Percentiles rank a stretch among this genome's conserved stretches.
These are phyloP conservation scores for Lentinula sp. DNA, from an alignment of 768 basidiomycete species.

Conservation along the genomic window DNA sequence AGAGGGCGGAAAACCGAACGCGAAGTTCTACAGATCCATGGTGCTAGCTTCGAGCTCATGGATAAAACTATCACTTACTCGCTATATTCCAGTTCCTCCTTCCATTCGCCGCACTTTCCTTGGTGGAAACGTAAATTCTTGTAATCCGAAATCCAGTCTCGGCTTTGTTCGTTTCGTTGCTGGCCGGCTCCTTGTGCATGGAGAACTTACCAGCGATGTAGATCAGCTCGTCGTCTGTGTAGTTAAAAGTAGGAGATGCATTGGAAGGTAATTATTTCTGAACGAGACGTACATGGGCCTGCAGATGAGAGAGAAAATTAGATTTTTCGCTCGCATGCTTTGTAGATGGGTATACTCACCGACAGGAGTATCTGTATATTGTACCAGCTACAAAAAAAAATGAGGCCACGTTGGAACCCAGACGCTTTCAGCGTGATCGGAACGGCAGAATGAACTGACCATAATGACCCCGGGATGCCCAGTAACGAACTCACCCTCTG, in stretches of 20 bases:
- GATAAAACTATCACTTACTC: slow-evolving; percentile 13
- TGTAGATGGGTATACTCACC: slow-evolving; percentile 14
- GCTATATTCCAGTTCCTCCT: slow-evolving; percentile 29
- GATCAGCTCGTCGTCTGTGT: slow-evolving; percentile 25
- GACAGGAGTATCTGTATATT: slow-evolving; percentile 25
- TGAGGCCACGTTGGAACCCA: neutral
- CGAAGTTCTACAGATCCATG: neutral
- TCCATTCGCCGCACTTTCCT: slow-evolving; percentile 24
- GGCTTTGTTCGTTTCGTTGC: slow-evolving; percentile 18
- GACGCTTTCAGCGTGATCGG: neutral
- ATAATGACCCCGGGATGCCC: slow-evolving; percentile 13
- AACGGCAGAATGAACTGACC: slow-evolving; percentile 10
- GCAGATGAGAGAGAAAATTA: neutral
- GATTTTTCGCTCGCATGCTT: too few species aligned
- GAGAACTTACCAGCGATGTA: slow-evolving; percentile 27
- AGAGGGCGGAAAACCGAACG: too few species aligned
- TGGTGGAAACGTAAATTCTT: slow-evolving; percentile 26
- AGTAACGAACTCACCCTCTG: slow-evolving; percentile 22
- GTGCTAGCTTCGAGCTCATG: neutral
- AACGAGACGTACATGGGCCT: slow-evolving; percentile 20
- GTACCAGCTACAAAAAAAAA: slow-evolving; percentile 16
- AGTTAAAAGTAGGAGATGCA: neutral
- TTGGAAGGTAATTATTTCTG: neutral
- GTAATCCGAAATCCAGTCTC: slow-evolving; percentile 22
- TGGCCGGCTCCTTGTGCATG: neutral